phyloP scores from a whole-genome alignment of 2,329 filamentous ascomycete genomes.

The Periconia digitata region DNA sequence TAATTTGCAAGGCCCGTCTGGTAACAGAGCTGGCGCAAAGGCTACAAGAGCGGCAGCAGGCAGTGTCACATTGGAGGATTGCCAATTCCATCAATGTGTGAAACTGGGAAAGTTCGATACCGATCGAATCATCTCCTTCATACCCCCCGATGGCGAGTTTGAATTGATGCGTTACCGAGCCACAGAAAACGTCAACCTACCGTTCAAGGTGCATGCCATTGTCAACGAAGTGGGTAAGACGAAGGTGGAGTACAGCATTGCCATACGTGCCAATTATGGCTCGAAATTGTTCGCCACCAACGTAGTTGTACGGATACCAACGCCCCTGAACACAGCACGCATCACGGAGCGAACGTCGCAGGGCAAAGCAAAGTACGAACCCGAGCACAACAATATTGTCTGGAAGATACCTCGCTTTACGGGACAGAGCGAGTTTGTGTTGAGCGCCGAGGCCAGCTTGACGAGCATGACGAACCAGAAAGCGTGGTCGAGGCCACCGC shows the following conservation, averaged over 20 bases:
- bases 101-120: slow-evolving; percentile 96
- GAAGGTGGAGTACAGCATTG: slow-evolving; percentile 98
- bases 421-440: slow-evolving; percentile 93
- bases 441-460: slow-evolving; percentile 89
- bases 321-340: slow-evolving; percentile 91
- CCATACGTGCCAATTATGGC: slow-evolving; percentile 95
- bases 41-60: slow-evolving; percentile 94
- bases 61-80: slow-evolving; percentile 94
- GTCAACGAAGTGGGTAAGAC: slow-evolving; percentile 96
- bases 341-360: slow-evolving; percentile 92
- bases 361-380: slow-evolving; percentile 98
- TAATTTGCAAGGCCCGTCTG: slow-evolving; percentile 63
- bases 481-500: slow-evolving; percentile 89
- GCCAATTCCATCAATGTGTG: slow-evolving; percentile 98
- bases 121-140: slow-evolving; percentile 94
- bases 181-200: slow-evolving; percentile 97
- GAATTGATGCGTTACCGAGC: slow-evolving; percentile 98
- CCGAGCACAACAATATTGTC: slow-evolving; percentile 94
- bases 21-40: slow-evolving; percentile 79
- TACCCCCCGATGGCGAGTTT: slow-evolving; percentile 96
- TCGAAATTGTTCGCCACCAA: slow-evolving; percentile 97
- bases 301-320: slow-evolving; percentile 90
- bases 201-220: slow-evolving; percentile 98
- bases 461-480: slow-evolving; percentile 99
- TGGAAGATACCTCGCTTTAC: slow-evolving; percentile 99